Evolutionary conservation across 352 stramenopile genomes (phyloP), one percentile per base, ranked within the genome.

Genomic region (Phytophthora constricta): DNA sequence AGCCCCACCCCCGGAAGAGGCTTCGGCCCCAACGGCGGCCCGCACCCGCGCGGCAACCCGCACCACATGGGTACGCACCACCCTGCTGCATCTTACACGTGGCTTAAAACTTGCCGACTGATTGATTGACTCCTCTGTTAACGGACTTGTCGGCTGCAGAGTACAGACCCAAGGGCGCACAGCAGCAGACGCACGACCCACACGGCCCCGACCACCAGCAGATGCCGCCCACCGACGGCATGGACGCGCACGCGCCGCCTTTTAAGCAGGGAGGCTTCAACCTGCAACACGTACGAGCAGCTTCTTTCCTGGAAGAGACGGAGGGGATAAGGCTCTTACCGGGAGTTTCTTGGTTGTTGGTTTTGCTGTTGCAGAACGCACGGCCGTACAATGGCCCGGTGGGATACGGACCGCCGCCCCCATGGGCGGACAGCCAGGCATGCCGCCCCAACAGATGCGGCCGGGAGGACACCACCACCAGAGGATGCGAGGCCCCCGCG

Each of bases 391-490:
- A 74, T 23, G 77, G 75, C 13, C 68, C 72, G 1, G 76, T 85
- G 66, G 46, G 52, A 16, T 86, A 86, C 56, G 71, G 34, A 0
- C 76, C 77, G 13, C 62, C 65, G 16, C 70, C 64, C 27, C 67
- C 68, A 77, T 77, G 47, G 49, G 60, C 11, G 59, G 64, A n/a
- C 68, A 82, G 42, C 62, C 62, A 26, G 68, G 59, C 25, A 80
- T 79, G 51, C 70, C n/a, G n/a, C n/a, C 69, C 45, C 72, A 83
- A 26, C 76, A 84, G 53, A 87, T 88, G 79, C 75, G 80, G 0
- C 77, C 73, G n/a, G 73, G 62, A 10, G 45, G 57, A 16, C 62
- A 76, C 47, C 76, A 82, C 26, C 63, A 86, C 48, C 67, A 80
- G 42, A 65, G 72, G 19, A 65, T 76, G 63, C 74, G 76, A 42